Evolutionary conservation across 2,329 filamentous ascomycete genomes (phyloP).

Genomic region (Pseudocercospora musae): DNA sequence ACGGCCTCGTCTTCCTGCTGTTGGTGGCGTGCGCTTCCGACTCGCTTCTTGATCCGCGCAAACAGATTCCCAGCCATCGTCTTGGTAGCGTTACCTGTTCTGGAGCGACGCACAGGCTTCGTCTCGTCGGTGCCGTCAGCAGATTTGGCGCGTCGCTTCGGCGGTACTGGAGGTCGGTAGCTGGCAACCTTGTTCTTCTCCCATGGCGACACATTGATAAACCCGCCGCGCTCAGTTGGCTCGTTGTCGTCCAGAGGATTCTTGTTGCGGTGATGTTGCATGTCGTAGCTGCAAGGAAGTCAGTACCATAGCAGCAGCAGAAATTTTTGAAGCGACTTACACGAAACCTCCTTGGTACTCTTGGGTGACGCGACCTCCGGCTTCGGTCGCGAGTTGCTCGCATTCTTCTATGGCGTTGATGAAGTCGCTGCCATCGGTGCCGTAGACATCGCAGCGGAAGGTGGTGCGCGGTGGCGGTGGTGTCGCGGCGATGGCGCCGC

Average conservation of each 20-base stretch:
- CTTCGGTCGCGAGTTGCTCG: constrained; percentile 13
- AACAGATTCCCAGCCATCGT: not conserved
- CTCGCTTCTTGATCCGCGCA: not conserved
- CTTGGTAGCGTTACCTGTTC: not conserved
- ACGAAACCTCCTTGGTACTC: constrained; percentile 25
- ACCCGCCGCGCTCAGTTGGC: constrained; percentile 3
- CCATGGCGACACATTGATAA: constrained; percentile 11
- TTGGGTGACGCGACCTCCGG: constrained; percentile 17
- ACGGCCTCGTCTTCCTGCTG: not conserved
- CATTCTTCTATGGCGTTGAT: constrained; percentile 15
- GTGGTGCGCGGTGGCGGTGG: not conserved
- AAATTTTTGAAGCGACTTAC: not conserved
- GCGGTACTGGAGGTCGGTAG: not conserved
- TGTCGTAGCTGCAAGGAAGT: not conserved
- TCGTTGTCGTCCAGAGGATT: constrained; percentile 12
- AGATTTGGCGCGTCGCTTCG: not conserved
- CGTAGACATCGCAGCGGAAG: constrained; percentile 2
- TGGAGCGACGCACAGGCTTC: not conserved
- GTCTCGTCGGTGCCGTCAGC: not conserved
- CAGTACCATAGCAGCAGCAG: not conserved
- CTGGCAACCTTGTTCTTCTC: not conserved
- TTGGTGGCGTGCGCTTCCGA: not conserved
- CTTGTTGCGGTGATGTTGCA: not conserved
- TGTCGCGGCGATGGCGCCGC: not conserved
- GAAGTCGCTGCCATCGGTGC: constrained; percentile 9